These are phyloP conservation scores for Cutaneotrichosporon mucoides DNA, from an alignment of 1,284 basidiomycete species.

Conservation along the genomic window DNA sequence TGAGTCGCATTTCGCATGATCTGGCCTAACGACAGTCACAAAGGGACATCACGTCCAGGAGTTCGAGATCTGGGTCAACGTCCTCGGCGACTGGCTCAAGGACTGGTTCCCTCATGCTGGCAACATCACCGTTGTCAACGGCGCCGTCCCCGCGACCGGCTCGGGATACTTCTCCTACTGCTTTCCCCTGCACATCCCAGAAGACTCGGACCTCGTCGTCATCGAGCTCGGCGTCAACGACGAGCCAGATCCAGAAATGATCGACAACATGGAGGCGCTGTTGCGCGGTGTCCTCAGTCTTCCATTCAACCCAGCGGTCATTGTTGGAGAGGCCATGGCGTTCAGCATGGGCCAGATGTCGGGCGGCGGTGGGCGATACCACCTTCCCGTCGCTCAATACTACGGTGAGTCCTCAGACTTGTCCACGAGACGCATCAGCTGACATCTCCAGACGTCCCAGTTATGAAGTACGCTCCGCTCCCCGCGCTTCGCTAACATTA, in stretches of 20 bases:
- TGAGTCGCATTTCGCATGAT: slow-evolving; percentile 16
- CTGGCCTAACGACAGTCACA: slow-evolving; percentile 32
- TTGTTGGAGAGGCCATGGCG: slow-evolving; percentile 42
- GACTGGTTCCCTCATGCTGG: slow-evolving; percentile 26
- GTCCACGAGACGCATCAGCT: not conserved
- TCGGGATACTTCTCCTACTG: slow-evolving; percentile 49
- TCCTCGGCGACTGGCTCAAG: slow-evolving; percentile 37
- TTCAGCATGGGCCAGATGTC: slow-evolving; percentile 46
- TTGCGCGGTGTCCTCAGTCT: slow-evolving; percentile 39
- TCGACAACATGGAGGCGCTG: slow-evolving; percentile 49
- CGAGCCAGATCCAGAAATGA: slow-evolving; percentile 42
- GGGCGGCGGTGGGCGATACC: slow-evolving; percentile 46
- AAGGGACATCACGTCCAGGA: slow-evolving; percentile 38
- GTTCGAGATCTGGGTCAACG: slow-evolving; percentile 39
- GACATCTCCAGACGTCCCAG: slow-evolving; percentile 34
- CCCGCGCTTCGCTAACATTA: not conserved
- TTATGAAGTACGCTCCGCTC: slow-evolving; percentile 32
- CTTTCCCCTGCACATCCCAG: slow-evolving; percentile 42
- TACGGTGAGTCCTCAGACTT: slow-evolving; percentile 29
- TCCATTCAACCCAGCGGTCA: slow-evolving; percentile 38
- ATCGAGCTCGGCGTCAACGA: slow-evolving; percentile 49
- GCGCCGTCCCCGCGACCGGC: slow-evolving; percentile 41
- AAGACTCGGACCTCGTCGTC: slow-evolving; percentile 39
- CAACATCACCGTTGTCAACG: slow-evolving; percentile 33
- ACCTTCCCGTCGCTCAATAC: slow-evolving; percentile 47